Conservation (phyloP, 208 protist species). For the Leishmania amazonensis region DNA sequence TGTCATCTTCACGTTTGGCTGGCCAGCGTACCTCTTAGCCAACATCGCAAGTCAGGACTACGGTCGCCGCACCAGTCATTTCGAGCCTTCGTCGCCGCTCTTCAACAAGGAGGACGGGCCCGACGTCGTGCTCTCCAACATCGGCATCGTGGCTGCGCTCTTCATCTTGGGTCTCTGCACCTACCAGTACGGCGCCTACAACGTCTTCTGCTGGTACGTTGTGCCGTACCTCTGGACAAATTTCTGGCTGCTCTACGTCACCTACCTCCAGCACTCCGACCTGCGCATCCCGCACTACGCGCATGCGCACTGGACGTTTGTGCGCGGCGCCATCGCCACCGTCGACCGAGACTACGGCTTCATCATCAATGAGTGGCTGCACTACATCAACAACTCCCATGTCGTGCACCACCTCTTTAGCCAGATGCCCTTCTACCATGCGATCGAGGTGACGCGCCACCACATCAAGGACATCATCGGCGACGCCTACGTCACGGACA, state of each 20-base stretch:
- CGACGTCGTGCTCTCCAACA: constrained; percentile 74
- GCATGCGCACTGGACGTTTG: constrained; percentile 91
- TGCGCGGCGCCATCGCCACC: constrained; percentile 90
- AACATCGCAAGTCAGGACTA: constrained; percentile 83
- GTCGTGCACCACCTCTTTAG: constrained; percentile 95
- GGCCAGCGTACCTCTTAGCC: constrained; percentile 84
- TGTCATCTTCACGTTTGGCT: constrained; percentile 89
- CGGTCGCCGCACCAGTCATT: constrained; percentile 77
- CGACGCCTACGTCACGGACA: constrained; percentile 71
- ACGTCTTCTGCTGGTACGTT: constrained; percentile 77
- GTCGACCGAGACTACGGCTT: constrained; percentile 91
- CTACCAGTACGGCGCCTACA: constrained; percentile 61
- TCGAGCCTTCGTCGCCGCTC: constrained; percentile 79
- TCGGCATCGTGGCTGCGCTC: constrained; percentile 66
- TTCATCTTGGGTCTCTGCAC: constrained; percentile 37
- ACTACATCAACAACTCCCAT: constrained; percentile 96
- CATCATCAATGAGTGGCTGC: constrained; percentile 80
- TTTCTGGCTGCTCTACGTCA: constrained; percentile 70
- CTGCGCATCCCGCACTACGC: constrained; percentile 90
- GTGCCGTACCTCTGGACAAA: constrained; percentile 90
- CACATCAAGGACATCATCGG: constrained; percentile 76
- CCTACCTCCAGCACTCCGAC: constrained; percentile 90
- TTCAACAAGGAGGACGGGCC: constrained; percentile 70
- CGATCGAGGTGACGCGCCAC: constrained; percentile 81
- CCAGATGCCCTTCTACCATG: constrained; percentile 94